These are phyloP conservation scores for Mesembryanthemum crystallinum DNA, from an alignment of 148 eudicot genomes.

Conservation along the genomic window DNA sequence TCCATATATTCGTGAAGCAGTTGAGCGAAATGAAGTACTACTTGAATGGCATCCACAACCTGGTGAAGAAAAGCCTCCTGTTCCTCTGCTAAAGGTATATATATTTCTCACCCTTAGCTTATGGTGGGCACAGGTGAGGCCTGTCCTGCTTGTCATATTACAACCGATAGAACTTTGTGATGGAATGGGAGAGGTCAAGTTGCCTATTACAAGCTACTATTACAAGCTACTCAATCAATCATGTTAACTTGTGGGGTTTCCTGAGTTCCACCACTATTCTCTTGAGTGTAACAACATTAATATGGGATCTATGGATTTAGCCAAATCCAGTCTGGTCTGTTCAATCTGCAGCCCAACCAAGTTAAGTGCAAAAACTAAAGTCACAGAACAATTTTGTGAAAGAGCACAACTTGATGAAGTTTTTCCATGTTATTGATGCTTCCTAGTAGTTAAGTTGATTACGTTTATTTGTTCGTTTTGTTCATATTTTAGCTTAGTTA, in stretches of 20 bases:
- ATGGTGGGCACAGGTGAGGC: too few relatives aligned
- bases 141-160: too few relatives aligned
- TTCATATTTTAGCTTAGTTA: too few relatives aligned
- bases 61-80: conserved; percentile 94
- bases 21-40: conserved; percentile 64
- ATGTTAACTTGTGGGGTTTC: not conserved
- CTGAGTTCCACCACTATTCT: not conserved
- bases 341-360: not conserved
- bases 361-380: too few relatives aligned
- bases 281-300: not conserved
- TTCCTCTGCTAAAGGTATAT: conserved; percentile 81
- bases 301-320: not conserved
- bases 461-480: not conserved
- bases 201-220: not conserved
- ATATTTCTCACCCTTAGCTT: not conserved
- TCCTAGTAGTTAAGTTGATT: not conserved
- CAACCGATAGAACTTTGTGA: not conserved
- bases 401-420: too few relatives aligned
- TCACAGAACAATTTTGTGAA: too few relatives aligned
- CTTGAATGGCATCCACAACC: conserved; percentile 98
- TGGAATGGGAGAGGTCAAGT: not conserved
- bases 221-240: not conserved
- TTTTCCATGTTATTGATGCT: too few relatives aligned
- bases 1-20: conserved; percentile 85
- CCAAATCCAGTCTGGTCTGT: not conserved